Base-by-base conservation (phyloP, 1,284 basidiomycete species). In the Schizophyllum commune region DNA sequence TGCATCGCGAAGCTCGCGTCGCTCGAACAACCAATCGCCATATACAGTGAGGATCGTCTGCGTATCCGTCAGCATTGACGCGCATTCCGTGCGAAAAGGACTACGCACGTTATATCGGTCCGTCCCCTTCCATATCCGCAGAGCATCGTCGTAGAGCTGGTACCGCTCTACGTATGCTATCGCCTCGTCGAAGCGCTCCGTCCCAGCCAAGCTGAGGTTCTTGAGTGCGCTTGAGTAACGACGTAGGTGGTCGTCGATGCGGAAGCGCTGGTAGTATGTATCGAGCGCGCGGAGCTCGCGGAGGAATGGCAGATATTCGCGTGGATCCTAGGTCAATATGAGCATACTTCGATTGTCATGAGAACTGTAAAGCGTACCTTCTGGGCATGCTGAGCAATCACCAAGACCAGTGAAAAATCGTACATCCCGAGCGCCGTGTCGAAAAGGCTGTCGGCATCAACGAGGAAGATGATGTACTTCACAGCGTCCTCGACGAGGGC, bases 351-450 rank as follows among this genome's bases (percentile, higher is more conserved):
- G 32, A 33, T 58, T 33, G 27, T 11, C 34, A 56, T 20, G 39
- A 13, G 32, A 58, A 55, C 56, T 17, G 55, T 21, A 52, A 7
- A 22, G 65, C 72, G 27, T 53, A 92, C 94, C 82, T 96, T 96
- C 73, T 98, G 95, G 39, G 96, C 92, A 69, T 98, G 92, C 72
- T 99, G 97, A 1, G 97, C 96, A 47, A 99, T 85, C 87, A 99
- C 89, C 34, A 99, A 79, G 1, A 98, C 96, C 1, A 99, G 79
- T 21, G 91, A 88, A 75, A 99, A 98, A 74, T 99, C 94, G 74
- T 99, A 99, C 94, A 98, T 98, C 22, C 97, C 96, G 22, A 99
- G 82, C 1, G 97, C 97, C 5, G 92, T 91, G 71, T 98, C 88
- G 75, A 96, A 99, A 2, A 99, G 82, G 64, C 83, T 84, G 68